Percentiles rank a stretch among this genome's conserved stretches.
Conservation (phyloP, 2,329 filamentous ascomycete species). For the Botrytis fragariae region DNA sequence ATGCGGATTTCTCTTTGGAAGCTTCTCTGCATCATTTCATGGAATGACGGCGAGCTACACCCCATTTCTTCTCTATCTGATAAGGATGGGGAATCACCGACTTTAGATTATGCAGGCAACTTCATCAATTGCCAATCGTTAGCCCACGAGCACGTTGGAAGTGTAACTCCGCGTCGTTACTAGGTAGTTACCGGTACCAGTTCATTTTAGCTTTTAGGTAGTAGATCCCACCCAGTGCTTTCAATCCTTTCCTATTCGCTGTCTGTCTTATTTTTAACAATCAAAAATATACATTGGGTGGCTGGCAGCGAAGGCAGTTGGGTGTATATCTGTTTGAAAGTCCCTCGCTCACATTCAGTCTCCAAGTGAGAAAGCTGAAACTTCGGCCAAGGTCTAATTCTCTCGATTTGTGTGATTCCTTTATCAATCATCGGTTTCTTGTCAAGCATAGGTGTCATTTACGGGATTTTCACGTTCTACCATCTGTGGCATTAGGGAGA, state of each 20-base stretch:
- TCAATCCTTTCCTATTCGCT: background rate
- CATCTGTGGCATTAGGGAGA: background rate
- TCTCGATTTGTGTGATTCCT: background rate
- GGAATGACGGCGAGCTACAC: background rate
- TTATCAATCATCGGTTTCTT: background rate
- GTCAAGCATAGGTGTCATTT: background rate
- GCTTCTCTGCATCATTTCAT: background rate
- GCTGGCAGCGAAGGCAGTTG: background rate
- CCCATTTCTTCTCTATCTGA: background rate
- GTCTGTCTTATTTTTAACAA: background rate
- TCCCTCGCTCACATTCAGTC: background rate
- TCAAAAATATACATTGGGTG: background rate
- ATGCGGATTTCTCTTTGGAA: background rate
- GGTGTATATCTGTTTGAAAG: background rate
- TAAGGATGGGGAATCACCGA: background rate
- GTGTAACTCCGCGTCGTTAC: background rate
- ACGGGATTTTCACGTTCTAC: background rate
- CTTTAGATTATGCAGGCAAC: background rate
- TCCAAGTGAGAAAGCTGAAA: background rate
- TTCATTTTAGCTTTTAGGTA: background rate
- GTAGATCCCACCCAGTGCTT: background rate
- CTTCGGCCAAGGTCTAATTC: background rate
- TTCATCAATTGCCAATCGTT: slow-evolving; percentile 1
- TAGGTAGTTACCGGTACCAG: background rate
- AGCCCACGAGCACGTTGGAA: background rate